These are phyloP conservation scores for Galerina sulciceps DNA, from an alignment of 768 basidiomycete species.

Conservation along the genomic window DNA sequence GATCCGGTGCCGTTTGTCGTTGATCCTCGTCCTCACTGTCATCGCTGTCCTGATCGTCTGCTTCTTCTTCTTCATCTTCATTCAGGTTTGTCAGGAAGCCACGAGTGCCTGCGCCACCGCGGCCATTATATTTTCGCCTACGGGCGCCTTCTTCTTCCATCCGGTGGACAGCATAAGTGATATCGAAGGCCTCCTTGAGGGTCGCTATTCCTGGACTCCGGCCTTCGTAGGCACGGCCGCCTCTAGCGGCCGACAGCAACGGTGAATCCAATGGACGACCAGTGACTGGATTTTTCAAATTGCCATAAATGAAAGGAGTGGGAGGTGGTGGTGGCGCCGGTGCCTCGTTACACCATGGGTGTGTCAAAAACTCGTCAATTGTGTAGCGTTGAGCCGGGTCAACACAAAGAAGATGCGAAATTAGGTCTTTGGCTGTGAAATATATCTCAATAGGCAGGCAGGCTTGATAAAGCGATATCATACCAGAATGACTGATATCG, in stretches of 20 bases:
- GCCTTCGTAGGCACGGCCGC: slow-evolving; percentile 68
- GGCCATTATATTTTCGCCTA: slow-evolving; percentile 78
- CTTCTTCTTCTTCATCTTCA: slow-evolving; percentile 87
- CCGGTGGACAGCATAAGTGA: slow-evolving; percentile 97
- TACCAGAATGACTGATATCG: slow-evolving; percentile 83
- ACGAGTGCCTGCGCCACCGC: slow-evolving; percentile 75
- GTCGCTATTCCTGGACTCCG: slow-evolving; percentile 92
- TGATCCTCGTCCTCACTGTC: slow-evolving; percentile 58
- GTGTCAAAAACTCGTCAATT: slow-evolving; percentile 95
- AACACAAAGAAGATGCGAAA: slow-evolving; percentile 92
- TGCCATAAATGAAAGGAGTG: slow-evolving; percentile 58
- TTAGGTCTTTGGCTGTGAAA: slow-evolving; percentile 87
- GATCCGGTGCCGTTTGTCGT: slow-evolving; percentile 13
- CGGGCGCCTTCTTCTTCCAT: slow-evolving; percentile 99
- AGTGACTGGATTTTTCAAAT: slow-evolving; percentile 34
- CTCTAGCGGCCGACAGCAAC: slow-evolving; percentile 78
- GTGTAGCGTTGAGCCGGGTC: slow-evolving; percentile 96
- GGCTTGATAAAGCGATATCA: slow-evolving; percentile 15
- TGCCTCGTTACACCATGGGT: slow-evolving; percentile 89
- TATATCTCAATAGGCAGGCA: background rate
- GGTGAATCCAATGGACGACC: slow-evolving; percentile 82
- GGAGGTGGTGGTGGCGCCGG: slow-evolving; percentile 67
- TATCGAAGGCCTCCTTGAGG: slow-evolving; percentile 97
- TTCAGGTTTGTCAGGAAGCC: slow-evolving; percentile 87
- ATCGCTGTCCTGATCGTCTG: slow-evolving; percentile 27